Base-by-base conservation (phyloP, 495 filamentous ascomycete species). In the Rhizodiscina lignyota region DNA sequence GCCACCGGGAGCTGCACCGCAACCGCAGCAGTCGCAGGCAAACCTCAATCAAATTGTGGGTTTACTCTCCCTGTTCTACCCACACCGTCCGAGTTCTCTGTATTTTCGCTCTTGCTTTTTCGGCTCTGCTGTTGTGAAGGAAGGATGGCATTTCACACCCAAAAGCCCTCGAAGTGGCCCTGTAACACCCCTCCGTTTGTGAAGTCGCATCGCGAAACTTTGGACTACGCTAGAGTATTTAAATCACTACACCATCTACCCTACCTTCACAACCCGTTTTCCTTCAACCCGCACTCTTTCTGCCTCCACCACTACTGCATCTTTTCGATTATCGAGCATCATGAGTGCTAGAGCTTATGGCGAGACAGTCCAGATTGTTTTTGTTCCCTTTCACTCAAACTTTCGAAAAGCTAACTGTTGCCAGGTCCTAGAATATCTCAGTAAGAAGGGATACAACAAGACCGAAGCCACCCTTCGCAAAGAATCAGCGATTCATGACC, bases 341-440 rank as follows among this genome's bases (percentile, higher is more conserved):
- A n/a, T n/a, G n/a, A n/a, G n/a, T n/a, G n/a, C n/a, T n/a, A n/a
- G n/a, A n/a, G n/a, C n/a, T n/a, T n/a, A n/a, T n/a, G n/a, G n/a
- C n/a, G n/a, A n/a, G n/a, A n/a, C n/a, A n/a, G n/a, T n/a, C n/a
- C n/a, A n/a, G n/a, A n/a, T n/a, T n/a, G n/a, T n/a, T n/a, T n/a
- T n/a, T n/a, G n/a, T n/a, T n/a, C n/a, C n/a, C n/a, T n/a, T n/a
- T n/a, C n/a, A n/a, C n/a, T n/a, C n/a, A n/a, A n/a, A n/a, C n/a
- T n/a, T n/a, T n/a, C n/a, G n/a, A n/a, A 27, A 27, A 6, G 24
- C 24, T 27, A 27, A 13, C 6, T 13, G 8, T 27, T 27, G 13
- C 18, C 40, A 91, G 85, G 85, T 97, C 21, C 89, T 94, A 16
- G 89, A 97, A 45, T 97, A 97, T 53, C 62, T 97, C 10, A 72